Conservation (phyloP, 2,329 filamentous ascomycete genomes). For the Fusarium nodosum region DNA sequence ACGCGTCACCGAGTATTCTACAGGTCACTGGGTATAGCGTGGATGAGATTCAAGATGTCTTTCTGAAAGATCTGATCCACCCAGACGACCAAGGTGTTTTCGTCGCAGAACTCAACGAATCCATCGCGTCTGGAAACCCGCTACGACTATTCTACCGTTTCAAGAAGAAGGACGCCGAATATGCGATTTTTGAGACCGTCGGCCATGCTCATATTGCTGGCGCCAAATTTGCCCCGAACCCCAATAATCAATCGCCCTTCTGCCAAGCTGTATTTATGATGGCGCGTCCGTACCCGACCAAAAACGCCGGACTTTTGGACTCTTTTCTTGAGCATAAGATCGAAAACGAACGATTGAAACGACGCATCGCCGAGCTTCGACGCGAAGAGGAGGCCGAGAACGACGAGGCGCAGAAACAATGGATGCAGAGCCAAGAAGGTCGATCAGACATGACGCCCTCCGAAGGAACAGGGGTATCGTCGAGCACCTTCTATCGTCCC, state of each 20-base stretch:
- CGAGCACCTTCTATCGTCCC: constrained; percentile 50
- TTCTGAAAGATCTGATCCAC: constrained; percentile 87
- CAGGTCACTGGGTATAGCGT: constrained; percentile 80
- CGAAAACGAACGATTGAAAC: constrained; percentile 88
- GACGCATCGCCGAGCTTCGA: constrained; percentile 86
- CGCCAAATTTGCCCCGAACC: constrained; percentile 73
- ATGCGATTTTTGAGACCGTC: constrained; percentile 88
- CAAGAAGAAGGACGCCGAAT: constrained; percentile 78
- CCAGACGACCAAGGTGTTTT: constrained; percentile 87
- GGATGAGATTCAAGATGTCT: constrained; percentile 78
- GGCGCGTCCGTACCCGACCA: constrained; percentile 89
- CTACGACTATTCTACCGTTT: constrained; percentile 91
- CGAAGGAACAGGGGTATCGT: constrained; percentile 59
- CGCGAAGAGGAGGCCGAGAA: constrained; percentile 86
- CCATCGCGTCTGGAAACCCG: constrained; percentile 82
- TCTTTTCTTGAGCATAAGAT: constrained; percentile 97
- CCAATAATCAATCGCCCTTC: constrained; percentile 74
- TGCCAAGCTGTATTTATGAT: constrained; percentile 96
- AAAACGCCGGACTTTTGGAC: constrained; percentile 86
- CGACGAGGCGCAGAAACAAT: constrained; percentile 74
- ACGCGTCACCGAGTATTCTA: constrained; percentile 84
- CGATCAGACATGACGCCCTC: constrained; percentile 67
- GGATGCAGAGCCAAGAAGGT: constrained; percentile 69
- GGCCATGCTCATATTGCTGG: constrained; percentile 90
- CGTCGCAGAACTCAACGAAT: constrained; percentile 88